A percentile compares a stretch with the other conserved stretches of the same genome.
These are phyloP conservation scores for Verticillium longisporum DNA, from an alignment of 2,329 filamentous ascomycete species.

Conservation along the genomic window DNA sequence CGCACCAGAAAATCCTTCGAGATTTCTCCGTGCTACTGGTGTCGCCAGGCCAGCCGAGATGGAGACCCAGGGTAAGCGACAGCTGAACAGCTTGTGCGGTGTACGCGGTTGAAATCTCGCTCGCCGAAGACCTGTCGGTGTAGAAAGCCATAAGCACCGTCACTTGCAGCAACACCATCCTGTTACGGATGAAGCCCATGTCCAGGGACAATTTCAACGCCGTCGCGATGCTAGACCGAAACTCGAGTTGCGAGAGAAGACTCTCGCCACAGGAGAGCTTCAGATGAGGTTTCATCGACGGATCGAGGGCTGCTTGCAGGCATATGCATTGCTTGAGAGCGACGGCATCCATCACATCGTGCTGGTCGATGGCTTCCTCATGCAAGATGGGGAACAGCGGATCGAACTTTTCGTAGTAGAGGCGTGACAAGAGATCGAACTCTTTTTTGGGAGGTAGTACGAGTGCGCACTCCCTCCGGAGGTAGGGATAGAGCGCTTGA, in stretches of 20 bases:
- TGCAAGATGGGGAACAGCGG: slow-evolving; percentile 14
- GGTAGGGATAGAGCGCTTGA: slow-evolving; percentile 7
- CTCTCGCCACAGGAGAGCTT: slow-evolving; percentile 6
- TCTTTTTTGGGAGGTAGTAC: slow-evolving; percentile 9
- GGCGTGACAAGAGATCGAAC: slow-evolving; percentile 6
- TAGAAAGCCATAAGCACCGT: slow-evolving; percentile 13
- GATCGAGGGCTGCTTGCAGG: slow-evolving; percentile 14
- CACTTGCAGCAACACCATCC: slow-evolving; percentile 10
- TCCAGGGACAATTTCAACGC: slow-evolving; percentile 10
- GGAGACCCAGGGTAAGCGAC: slow-evolving; percentile 16
- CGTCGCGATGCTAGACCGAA: slow-evolving; percentile 9
- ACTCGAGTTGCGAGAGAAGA: slow-evolving; percentile 8
- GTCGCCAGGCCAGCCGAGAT: slow-evolving; percentile 15
- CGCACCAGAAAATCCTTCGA: slow-evolving; percentile 15
- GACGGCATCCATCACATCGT: slow-evolving; percentile 9
- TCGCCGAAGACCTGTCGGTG: slow-evolving; percentile 8
- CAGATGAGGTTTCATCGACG: slow-evolving; percentile 11
- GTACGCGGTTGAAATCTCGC: slow-evolving; percentile 12
- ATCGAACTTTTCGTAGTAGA: slow-evolving; percentile 15
- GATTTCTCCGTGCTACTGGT: slow-evolving; percentile 11
- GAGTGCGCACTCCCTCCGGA: slow-evolving; percentile 10
- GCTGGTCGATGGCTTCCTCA: slow-evolving; percentile 12
- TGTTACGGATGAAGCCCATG: slow-evolving; percentile 9
- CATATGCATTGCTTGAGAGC: slow-evolving; percentile 15
- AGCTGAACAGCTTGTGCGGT: slow-evolving; percentile 15